Conservation (phyloP, 441 rosid species). For the Populus trichocarpa region DNA sequence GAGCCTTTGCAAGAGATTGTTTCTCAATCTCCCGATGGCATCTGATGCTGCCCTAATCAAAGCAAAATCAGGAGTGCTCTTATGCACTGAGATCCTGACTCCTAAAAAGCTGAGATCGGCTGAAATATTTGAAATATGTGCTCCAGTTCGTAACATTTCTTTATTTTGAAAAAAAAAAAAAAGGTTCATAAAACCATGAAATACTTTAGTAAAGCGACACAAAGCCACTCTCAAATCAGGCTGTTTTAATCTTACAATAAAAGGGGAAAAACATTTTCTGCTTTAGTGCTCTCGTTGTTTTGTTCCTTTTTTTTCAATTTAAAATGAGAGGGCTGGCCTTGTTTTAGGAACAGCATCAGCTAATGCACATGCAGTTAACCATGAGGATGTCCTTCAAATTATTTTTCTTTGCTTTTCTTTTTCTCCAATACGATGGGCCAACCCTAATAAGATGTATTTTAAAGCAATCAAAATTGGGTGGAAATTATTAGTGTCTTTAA, state of each 20-base stretch:
- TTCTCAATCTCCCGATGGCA: constrained; percentile 19
- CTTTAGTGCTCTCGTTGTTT: constrained; percentile 20
- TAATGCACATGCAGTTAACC: neutral
- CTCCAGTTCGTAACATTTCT: constrained; percentile 5
- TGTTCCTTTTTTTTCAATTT: neutral
- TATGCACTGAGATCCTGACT: neutral
- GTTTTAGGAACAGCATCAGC: neutral
- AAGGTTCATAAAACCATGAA: neutral
- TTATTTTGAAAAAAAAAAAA: constrained; percentile 13
- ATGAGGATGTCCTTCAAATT: neutral
- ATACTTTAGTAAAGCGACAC: constrained; percentile 1
- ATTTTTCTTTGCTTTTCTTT: neutral
- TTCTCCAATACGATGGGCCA: neutral
- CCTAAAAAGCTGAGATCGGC: neutral
- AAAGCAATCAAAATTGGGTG: too few relatives aligned
- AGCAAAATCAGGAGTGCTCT: constrained; percentile 14
- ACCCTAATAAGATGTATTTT: neutral
- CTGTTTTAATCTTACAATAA: neutral
- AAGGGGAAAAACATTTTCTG: neutral
- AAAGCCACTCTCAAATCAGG: neutral
- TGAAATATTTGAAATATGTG: neutral
- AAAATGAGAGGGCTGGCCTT: constrained; percentile 15
- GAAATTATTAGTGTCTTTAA: neutral
- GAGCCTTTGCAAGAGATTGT: neutral
- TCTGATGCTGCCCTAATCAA: constrained; percentile 24